Percentiles rank a stretch among this genome's conserved stretches.
Conservation (phyloP, 257 asterid genomes). For the Solanum stenotomum region DNA sequence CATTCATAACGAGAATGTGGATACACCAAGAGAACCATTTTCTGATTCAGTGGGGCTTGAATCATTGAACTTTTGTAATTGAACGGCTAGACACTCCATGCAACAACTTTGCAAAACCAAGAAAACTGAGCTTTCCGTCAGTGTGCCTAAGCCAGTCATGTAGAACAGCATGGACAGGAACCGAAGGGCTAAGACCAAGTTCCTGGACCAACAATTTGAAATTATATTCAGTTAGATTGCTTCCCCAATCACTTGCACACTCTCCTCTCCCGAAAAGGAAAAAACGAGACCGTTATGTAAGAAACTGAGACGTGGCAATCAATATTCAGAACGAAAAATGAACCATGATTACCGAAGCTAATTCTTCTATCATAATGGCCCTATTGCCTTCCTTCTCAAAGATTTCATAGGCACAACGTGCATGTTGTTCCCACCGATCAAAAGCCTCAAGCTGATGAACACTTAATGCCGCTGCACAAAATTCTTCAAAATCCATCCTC, state of each 20-base stretch:
- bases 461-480: slow-evolving; percentile 72
- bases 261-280: neutral
- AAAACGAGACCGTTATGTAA: neutral
- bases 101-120: slow-evolving; percentile 69
- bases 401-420: slow-evolving; percentile 79
- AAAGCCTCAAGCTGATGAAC: slow-evolving; percentile 78
- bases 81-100: slow-evolving; percentile 77
- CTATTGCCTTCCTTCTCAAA: slow-evolving; percentile 88
- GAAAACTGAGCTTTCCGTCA: slow-evolving; percentile 85
- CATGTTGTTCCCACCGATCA: slow-evolving; percentile 84
- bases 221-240: neutral
- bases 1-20: neutral
- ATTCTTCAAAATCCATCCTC: slow-evolving; percentile 95
- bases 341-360: slow-evolving; percentile 70
- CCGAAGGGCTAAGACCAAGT: slow-evolving; percentile 81
- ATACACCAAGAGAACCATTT: slow-evolving; percentile 20
- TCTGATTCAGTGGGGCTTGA: slow-evolving; percentile 45
- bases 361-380: slow-evolving; percentile 80
- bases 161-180: slow-evolving; percentile 82
- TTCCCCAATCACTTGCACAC: neutral
- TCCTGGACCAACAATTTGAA: slow-evolving; percentile 36
- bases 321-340: neutral
- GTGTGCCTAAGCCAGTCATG: slow-evolving; percentile 83
- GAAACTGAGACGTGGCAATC: neutral
- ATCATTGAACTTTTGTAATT: slow-evolving; percentile 46